Evolutionary conservation across 2,329 filamentous ascomycete genomes (phyloP).

Genomic region (Fusarium neocosmosporiellum): DNA sequence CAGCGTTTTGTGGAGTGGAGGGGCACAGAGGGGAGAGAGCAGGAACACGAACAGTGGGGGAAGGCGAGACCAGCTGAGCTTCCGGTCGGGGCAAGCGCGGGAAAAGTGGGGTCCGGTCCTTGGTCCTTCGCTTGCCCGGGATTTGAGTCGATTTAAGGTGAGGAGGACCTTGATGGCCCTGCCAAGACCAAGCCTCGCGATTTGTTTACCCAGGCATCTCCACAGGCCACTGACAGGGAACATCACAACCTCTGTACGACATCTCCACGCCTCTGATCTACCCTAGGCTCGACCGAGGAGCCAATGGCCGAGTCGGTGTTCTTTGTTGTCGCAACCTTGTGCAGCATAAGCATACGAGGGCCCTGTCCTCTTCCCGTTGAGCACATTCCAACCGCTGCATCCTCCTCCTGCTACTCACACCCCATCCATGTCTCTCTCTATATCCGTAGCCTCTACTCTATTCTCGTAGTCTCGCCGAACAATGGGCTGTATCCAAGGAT

Average conservation of each 20-base stretch:
- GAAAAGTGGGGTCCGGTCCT: constrained; percentile 10
- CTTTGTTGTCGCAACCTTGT: not conserved
- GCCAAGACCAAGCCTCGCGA: constrained; percentile 31
- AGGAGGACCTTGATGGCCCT: constrained; percentile 43
- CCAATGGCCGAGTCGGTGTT: not conserved
- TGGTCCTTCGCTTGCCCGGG: not conserved
- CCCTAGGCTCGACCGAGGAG: not conserved
- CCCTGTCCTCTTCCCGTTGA: not conserved
- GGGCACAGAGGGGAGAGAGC: not conserved
- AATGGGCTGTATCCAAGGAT: not conserved
- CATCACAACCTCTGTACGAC: not conserved
- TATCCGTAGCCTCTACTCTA: not conserved
- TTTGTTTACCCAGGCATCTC: not conserved
- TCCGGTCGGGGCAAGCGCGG: not conserved
- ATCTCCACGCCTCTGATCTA: not conserved
- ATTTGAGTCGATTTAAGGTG: constrained; percentile 35
- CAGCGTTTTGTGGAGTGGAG: not conserved
- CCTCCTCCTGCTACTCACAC: not conserved
- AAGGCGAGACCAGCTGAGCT: not conserved
- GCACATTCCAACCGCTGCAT: not conserved
- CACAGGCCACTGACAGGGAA: not conserved
- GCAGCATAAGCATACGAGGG: not conserved
- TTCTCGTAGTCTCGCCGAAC: not conserved
- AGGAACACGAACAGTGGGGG: not conserved
- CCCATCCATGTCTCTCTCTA: not conserved